Evolutionary conservation across 2,329 filamentous ascomycete species (phyloP).

Genomic region (Xylariaceae sp.): DNA sequence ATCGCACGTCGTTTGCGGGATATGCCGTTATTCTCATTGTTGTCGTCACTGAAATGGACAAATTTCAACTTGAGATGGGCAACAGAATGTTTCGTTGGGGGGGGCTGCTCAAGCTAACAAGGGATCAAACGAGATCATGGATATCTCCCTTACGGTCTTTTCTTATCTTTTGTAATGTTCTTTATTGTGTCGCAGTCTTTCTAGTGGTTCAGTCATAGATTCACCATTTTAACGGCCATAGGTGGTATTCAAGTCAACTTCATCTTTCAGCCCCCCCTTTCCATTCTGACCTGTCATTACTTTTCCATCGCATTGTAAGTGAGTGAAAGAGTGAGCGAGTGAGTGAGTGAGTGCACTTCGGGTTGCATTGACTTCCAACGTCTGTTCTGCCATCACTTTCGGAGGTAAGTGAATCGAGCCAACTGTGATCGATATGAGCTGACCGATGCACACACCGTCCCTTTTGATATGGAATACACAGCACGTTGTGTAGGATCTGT

Average conservation of each 20-base stretch:
- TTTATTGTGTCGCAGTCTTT: slow-evolving; percentile 25
- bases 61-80: slow-evolving; percentile 16
- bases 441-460: background rate
- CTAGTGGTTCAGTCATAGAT: slow-evolving; percentile 25
- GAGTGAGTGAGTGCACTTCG: background rate
- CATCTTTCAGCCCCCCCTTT: slow-evolving; percentile 3
- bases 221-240: slow-evolving; percentile 21
- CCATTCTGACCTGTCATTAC: background rate
- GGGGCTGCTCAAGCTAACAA: slow-evolving; percentile 20
- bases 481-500: background rate
- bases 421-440: background rate
- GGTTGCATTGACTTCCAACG: background rate
- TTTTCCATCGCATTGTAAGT: background rate
- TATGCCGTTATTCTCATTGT: slow-evolving; percentile 22
- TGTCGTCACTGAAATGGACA: slow-evolving; percentile 21
- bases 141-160: slow-evolving; percentile 31
- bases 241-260: slow-evolving; percentile 20
- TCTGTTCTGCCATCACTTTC: background rate
- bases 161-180: slow-evolving; percentile 32
- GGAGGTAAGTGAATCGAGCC: background rate
- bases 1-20: slow-evolving; percentile 13
- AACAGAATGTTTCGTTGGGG: slow-evolving; percentile 27
- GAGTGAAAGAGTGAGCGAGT: background rate
- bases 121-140: slow-evolving; percentile 26
- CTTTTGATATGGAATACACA: too few relatives aligned